Base-by-base conservation (phyloP, 1,139 yeast species). In the Yamadazyma songkhlaensis region DNA sequence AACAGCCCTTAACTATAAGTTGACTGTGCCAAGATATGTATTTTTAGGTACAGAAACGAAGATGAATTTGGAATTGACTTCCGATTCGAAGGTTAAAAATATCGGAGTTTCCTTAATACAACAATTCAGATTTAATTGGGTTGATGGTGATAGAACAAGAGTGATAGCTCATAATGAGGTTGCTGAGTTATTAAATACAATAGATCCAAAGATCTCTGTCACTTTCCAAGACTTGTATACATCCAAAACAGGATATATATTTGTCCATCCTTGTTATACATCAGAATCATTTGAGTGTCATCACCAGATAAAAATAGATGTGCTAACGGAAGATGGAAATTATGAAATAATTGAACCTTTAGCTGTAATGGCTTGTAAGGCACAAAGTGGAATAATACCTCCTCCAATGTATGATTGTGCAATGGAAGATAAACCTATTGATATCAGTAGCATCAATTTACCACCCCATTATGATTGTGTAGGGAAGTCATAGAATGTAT, bases 11-110 rank as follows among this genome's bases (percentile, higher is more conserved):
- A 25, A 26, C 11, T 32, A 32, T 14, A 12, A 26, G 5, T 20
- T 32, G 8, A 25, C 15, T 3, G 14, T 32, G 7, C 35, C 35
- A n/a, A 15, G 21, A 17, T 32, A 32, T 15, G 9, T 25, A 6
- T 32, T 32, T 17, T 8, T 32, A 2, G 21, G 15, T 11, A 26
- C n/a, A 4, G 30, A 25, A 9, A 6, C 12, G 3, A 4, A 8
- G 3, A 13, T 32, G 23, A 20, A 32, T 7, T 15, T 32, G 6
- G 17, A 8, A 8, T 12, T 32, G 8, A 11, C 23, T 24, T 17
- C 20, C 20, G 25, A 4, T 20, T 3, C 12, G 14, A 23, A 6
- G 4, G n/a, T 31, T 7, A 12, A 9, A 5, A 25, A 32, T 9
- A 32, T 32, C n/a, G 25, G 25, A 11, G 29, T 32, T 6, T 12